Percentiles rank a stretch among this genome's conserved stretches.
phyloP scores from a whole-genome alignment of 208 protist genomes.

The Wallacemonas collosoma region DNA sequence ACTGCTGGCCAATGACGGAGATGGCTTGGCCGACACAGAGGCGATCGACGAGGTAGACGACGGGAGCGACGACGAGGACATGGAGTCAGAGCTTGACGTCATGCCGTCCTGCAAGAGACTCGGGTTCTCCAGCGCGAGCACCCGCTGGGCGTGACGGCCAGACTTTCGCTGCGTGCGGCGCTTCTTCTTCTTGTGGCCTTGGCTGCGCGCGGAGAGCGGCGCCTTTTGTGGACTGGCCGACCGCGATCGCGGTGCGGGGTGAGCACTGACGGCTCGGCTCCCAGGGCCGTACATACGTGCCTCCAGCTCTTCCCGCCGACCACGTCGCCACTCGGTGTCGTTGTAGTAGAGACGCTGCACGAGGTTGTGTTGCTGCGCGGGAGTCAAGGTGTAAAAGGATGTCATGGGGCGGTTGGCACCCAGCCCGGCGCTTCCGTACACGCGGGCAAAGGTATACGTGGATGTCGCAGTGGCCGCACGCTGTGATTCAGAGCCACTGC shows the following conservation, averaged over 20 bases:
- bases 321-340: conserved; percentile 26
- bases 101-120: conserved; percentile 14
- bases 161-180: background rate
- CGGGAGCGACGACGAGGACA: background rate
- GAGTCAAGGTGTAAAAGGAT: conserved; percentile 40
- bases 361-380: conserved; percentile 28
- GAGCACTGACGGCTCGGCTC: conserved; percentile 4
- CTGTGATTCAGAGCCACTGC: background rate
- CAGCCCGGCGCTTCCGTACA: conserved; percentile 10
- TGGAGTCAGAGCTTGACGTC: conserved; percentile 4
- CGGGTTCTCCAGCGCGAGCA: conserved; percentile 14
- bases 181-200: background rate
- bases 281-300: conserved; percentile 20
- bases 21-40: conserved; percentile 3
- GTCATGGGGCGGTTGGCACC: background rate
- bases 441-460: background rate
- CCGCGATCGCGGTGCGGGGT: conserved; percentile 11
- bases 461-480: background rate
- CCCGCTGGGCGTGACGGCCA: conserved; percentile 8
- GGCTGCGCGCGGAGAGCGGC: conserved; percentile 8
- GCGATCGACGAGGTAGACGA: conserved; percentile 2
- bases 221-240: conserved; percentile 9
- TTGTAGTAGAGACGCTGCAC: conserved; percentile 42
- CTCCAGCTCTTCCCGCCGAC: conserved; percentile 23
- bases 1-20: background rate